Conservation (phyloP, 139 green algal genomes). For the Picochlorum sp. region DNA sequence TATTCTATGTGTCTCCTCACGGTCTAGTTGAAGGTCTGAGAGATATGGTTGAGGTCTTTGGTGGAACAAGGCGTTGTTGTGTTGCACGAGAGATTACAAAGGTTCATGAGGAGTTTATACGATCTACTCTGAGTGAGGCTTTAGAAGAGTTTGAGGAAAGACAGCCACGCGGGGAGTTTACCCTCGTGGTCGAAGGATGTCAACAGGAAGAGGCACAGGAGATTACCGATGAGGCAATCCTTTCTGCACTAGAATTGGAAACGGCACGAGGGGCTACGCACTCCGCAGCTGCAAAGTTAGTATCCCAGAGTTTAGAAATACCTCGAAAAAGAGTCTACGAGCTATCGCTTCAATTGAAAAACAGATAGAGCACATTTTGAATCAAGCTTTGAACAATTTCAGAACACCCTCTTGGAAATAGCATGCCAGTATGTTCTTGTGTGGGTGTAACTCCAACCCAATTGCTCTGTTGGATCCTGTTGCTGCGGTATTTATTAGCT, state of each 20-base stretch:
- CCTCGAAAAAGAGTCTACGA: conserved; percentile 13
- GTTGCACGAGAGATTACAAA: conserved; percentile 87
- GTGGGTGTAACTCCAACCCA: conserved; percentile 83
- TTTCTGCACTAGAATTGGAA: conserved; percentile 15
- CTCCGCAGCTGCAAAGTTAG: conserved; percentile 22
- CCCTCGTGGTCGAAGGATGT: conserved; percentile 54
- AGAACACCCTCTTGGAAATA: conserved; percentile 69
- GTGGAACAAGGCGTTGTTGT: conserved; percentile 39
- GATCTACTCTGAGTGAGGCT: conserved; percentile 32
- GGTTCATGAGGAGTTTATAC: conserved; percentile 73
- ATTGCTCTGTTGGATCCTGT: conserved; percentile 80
- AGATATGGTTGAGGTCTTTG: conserved; percentile 55
- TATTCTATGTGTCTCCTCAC: conserved; percentile 72
- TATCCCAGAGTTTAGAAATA: conserved; percentile 27
- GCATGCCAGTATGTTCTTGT: conserved; percentile 88
- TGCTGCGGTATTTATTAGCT: conserved; percentile 81
- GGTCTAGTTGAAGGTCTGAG: conserved; percentile 35
- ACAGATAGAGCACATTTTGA: background rate
- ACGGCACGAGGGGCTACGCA: conserved; percentile 18
- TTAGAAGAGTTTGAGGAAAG: conserved; percentile 8
- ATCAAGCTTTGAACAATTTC: conserved; percentile 65
- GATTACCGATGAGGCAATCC: conserved; percentile 2
- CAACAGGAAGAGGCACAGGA: background rate
- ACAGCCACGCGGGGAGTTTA: conserved; percentile 49
- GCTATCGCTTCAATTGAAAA: conserved; percentile 17